Evolutionary conservation across 2,329 filamentous ascomycete species (phyloP), one percentile per base, ranked within the genome.

Genomic region (Apiospora pterosperma): DNA sequence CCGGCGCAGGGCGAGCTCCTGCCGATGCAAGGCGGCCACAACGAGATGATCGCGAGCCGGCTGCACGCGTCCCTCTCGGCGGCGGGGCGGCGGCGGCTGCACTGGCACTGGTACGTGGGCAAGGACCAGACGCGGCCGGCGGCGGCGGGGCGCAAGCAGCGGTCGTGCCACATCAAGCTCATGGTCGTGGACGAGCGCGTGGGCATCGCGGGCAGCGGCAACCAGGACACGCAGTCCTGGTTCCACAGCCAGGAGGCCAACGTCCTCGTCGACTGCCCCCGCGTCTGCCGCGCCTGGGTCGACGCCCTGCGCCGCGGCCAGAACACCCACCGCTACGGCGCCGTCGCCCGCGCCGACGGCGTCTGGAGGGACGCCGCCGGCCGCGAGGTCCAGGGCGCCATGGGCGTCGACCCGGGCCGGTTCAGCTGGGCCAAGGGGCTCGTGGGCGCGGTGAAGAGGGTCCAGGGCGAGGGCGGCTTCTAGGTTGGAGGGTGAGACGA

Each of bases 191-290:
- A 95, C 73, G 85, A 84, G 52, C 78, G 79, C 25, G 83, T 95
- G 39, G 91, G 85, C 2, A 88, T 94, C 39, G 85, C 91, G 75
- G 92, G 91, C 4, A 92, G 87, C 68, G 91, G 91, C 0, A 95
- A 94, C 71, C 89, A 93, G 74, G 92, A 95, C 70, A 93, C 91
- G 1, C 92, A 95, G 76, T 88, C 84, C 23, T 94, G 90, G 88
- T 93, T 84, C 69, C 91, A 95, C 72, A 89, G 85, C 63, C 90
- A 93, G 74, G 92, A 95, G 75, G 84, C 91, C 63, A 94, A 95
- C 69, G 76, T 94, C 28, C 87, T 95, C 84, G 77, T 93, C 6
- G 91, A 95, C 67, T 89, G 85, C 23, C 70, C 75, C 0, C 74
- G 81, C 1, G 78, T 93, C 0, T 93, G 91, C 69, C 73, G 72